Base-by-base conservation (phyloP, 1,284 basidiomycete species). In the Papiliotrema laurentii region DNA sequence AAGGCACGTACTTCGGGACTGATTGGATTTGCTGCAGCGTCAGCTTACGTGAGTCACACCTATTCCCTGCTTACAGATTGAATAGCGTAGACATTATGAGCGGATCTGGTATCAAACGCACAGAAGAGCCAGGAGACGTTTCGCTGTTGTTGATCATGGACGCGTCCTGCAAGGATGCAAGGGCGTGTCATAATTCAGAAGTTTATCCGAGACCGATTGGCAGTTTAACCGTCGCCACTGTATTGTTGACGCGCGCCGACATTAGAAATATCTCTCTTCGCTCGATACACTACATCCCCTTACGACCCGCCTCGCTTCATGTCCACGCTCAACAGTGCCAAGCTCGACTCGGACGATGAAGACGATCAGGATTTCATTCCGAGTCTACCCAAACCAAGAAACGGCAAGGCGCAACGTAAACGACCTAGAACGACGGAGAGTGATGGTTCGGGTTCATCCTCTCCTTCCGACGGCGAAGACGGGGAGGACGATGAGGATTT, bases 321-420 rank as follows among this genome's bases (percentile, higher is more conserved):
- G 68, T 65, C 66, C 4, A 71, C 69, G 10, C 56, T 71, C 36
- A 62, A 63, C 21, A 60, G 61, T 4, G 69, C 67, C 19, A 56
- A 61, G 43, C 54, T 69, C 10, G 55, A 57, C 3, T 63, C 63
- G 2, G 56, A 56, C 26, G 63, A 64, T 54, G 64, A 64, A 30
- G 64, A 71, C 3, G 37, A 46, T 16, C 46, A 19, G 9, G 69
- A 71, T 47, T 71, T 68, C 49, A 54, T 67, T 26, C 63, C 56
- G 2, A 24, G 10, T 47, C 46, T 42, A 13, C 53, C 36, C 19
- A 54, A 47, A 39, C 22, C 40, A 19, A 55, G 53, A 43, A 33
- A 28, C 9, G 42, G 14, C 30, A 47, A 50, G 36, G 19, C 7
- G 11, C 4, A 35, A 21, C 46, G 36, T 7, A 14, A 25, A 26